Evolutionary conservation across 2,329 filamentous ascomycete genomes (phyloP), one percentile per base, ranked within the genome.

Genomic region (Ophioceras dolichostomum): DNA sequence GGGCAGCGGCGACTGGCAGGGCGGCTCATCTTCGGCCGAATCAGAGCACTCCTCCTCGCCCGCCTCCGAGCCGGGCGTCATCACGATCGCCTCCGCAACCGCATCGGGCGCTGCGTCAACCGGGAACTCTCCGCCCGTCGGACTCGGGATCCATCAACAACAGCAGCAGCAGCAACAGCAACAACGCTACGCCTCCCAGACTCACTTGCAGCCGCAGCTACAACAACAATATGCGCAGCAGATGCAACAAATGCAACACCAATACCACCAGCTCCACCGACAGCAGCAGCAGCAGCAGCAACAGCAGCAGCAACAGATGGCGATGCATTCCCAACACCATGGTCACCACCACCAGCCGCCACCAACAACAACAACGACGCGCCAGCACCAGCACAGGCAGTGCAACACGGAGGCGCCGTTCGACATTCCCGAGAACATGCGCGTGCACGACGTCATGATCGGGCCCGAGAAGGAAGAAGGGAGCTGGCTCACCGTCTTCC

Each of bases 401-500:
- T 12, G 45, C 19, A 48, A 44, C 34, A 42, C 38, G 10, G 50
- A 56, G 32, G 42, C 54, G 34, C 53, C 54, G 12, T 56, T 52
- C 37, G 52, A 51, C n/a, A 40, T 57, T 13, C 53, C 53, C 1
- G 53, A 57, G 44, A 42, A 48, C 21, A 45, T 49, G 12, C 45
- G 54, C 7, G 51, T 57, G 27, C 52, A 53, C 20, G 47, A 53
- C 16, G 46, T 49, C 4, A 47, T 54, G 5, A 50, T 56, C 28
- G 50, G 50, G 13, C 43, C 45, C 4, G 49, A 54, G 28, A 49
- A 47, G 37, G 53, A 49, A 30, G 49, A 53, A 19, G 53, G 53
- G 21, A 54, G 44, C 37, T 53, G 50, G 48, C 47, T 55, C 12
- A 52, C 49, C 39, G 45, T 54, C 38, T 54, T 56, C 24, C 42